phyloP scores from a whole-genome alignment of 192 early-diverging fungal genomes.

The Backusella parvicylindrica region DNA sequence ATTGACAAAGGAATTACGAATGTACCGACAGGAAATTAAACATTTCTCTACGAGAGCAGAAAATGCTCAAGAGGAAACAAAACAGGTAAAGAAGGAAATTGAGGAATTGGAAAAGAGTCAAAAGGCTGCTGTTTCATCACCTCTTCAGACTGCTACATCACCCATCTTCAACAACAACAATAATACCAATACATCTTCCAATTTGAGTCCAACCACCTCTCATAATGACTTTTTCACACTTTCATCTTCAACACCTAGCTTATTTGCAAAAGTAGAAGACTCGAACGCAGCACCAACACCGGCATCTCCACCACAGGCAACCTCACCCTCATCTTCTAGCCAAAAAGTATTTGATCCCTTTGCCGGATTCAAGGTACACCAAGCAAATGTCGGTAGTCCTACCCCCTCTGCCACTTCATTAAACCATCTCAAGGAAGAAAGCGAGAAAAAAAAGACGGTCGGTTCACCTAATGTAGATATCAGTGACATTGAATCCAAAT shows the following conservation, averaged over 20 bases:
- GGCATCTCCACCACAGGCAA: not conserved
- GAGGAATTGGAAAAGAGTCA: not conserved
- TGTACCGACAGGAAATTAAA: conserved; percentile 15
- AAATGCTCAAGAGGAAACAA: not conserved
- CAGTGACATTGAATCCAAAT: conserved; percentile 35
- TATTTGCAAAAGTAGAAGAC: no score
- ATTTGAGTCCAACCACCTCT: not conserved
- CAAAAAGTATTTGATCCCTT: conserved; percentile 18
- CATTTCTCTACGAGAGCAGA: conserved; percentile 10
- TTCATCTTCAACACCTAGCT: not conserved
- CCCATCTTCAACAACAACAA: not conserved
- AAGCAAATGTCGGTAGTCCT: not conserved
- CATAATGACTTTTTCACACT: not conserved
- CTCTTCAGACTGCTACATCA: not conserved
- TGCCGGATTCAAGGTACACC: conserved; percentile 7
- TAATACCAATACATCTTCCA: no score
- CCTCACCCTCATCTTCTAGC: not conserved
- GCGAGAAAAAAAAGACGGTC: not conserved
- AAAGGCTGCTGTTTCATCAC: not conserved
- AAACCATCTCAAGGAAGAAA: conserved; percentile 17
- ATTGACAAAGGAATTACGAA: conserved; percentile 1
- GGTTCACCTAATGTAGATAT: conserved; percentile 20
- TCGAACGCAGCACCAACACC: not conserved
- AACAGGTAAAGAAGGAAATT: conserved; percentile 9
- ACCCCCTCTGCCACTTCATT: conserved; percentile 8